phyloP scores from a whole-genome alignment of 352 stramenopile genomes.

The Pythium brachiatum region DNA sequence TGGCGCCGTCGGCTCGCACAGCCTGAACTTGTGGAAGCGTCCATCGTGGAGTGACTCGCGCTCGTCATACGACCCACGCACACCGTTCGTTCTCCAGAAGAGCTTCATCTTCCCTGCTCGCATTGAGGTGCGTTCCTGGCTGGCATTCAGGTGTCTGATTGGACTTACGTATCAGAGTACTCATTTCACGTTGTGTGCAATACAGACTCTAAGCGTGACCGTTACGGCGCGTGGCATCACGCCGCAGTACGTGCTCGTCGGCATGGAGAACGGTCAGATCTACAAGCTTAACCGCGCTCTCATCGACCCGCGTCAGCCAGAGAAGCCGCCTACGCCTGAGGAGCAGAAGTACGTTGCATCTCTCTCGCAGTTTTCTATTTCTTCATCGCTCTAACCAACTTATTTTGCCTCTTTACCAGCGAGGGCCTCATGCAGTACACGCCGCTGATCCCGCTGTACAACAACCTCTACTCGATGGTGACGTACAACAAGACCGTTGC shows the following conservation, averaged over 20 bases:
- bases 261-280: slow-evolving; percentile 91
- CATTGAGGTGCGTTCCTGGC: slow-evolving; percentile 53
- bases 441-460: slow-evolving; percentile 88
- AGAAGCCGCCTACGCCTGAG: slow-evolving; percentile 85
- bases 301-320: slow-evolving; percentile 93
- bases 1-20: slow-evolving; percentile 94
- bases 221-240: slow-evolving; percentile 94
- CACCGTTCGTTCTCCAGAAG: slow-evolving; percentile 93
- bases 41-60: slow-evolving; percentile 88
- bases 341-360: slow-evolving; percentile 47
- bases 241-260: slow-evolving; percentile 91
- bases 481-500: slow-evolving; percentile 92
- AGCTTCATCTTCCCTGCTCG: slow-evolving; percentile 92
- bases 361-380: not conserved
- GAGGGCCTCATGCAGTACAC: slow-evolving; percentile 88
- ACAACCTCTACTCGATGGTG: slow-evolving; percentile 79
- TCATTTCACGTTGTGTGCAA: not conserved
- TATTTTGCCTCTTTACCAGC: slow-evolving; percentile 15
- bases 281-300: slow-evolving; percentile 91
- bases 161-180: not conserved
- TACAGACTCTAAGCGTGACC: slow-evolving; percentile 87
- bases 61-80: slow-evolving; percentile 90
- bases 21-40: slow-evolving; percentile 92
- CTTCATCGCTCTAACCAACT: not conserved
- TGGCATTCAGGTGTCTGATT: too few species aligned